Evolutionary conservation across 2,329 filamentous ascomycete species (phyloP).

Genomic region (Penicillium sp.): DNA sequence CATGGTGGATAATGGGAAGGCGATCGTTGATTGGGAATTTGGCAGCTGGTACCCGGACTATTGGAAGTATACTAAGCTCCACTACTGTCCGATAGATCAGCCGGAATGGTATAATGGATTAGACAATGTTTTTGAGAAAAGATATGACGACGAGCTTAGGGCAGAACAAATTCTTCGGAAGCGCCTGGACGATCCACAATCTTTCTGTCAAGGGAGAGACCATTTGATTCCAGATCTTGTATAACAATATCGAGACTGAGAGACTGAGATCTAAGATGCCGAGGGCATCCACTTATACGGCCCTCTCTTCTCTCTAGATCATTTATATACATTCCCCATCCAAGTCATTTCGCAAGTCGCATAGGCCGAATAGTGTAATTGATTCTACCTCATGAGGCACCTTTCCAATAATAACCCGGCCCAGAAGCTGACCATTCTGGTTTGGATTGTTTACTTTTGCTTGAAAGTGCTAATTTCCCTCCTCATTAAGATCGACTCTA

Average conservation of each 20-base stretch:
- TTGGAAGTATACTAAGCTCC: constrained; percentile 1
- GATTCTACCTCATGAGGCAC: too few species aligned
- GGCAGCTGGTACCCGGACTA: constrained; percentile 1
- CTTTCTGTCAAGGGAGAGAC: not conserved
- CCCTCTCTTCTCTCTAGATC: too few species aligned
- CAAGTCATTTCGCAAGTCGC: too few species aligned
- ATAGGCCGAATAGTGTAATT: too few species aligned
- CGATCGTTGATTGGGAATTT: not conserved
- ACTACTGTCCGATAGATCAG: not conserved
- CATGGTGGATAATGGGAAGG: not conserved
- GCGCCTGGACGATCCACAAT: not conserved
- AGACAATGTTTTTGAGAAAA: not conserved
- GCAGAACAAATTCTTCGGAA: not conserved
- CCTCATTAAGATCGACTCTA: too few species aligned
- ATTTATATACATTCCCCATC: too few species aligned
- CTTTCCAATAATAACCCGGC: too few species aligned
- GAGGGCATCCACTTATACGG: too few species aligned
- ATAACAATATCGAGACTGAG: not conserved
- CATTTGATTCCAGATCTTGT: not conserved
- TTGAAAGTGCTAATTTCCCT: too few species aligned
- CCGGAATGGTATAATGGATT: not conserved
- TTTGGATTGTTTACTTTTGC: too few species aligned
- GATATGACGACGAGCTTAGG: not conserved
- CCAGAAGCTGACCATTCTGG: too few species aligned
- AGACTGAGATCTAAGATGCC: too few species aligned